A percentile compares a stretch with the other conserved stretches of the same genome.
These are phyloP conservation scores for Ustilago tritici DNA, from an alignment of 1,284 basidiomycete genomes.

Conservation along the genomic window DNA sequence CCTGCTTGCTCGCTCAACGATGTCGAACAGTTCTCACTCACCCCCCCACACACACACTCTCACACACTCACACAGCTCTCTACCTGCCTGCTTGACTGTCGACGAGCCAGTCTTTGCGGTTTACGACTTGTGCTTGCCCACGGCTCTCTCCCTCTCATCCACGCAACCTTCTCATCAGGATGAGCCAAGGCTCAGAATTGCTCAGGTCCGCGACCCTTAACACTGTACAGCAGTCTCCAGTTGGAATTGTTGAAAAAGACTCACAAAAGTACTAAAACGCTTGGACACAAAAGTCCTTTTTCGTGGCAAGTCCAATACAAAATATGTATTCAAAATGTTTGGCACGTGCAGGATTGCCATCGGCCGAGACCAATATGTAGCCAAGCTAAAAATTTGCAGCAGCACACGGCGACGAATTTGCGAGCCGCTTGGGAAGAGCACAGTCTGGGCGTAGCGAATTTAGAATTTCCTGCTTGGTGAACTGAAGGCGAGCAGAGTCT, in stretches of 20 bases:
- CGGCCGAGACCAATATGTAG: neutral
- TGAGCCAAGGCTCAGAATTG: neutral
- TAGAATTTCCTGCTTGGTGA: neutral
- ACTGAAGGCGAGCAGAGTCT: neutral
- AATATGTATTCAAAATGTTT: neutral
- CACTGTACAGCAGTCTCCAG: neutral
- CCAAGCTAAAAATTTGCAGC: no score
- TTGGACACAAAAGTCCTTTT: no score
- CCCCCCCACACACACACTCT: neutral
- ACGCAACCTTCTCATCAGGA: neutral
- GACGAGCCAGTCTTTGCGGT: neutral
- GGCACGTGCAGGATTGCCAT: neutral
- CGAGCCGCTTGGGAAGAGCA: no score
- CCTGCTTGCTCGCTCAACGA: conserved; percentile 9
- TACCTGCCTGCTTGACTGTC: neutral
- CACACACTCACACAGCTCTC: neutral
- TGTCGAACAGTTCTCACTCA: neutral
- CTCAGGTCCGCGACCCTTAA: neutral
- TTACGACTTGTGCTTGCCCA: conserved; percentile 10
- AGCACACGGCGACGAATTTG: no score
- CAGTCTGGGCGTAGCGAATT: no score
- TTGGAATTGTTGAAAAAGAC: neutral
- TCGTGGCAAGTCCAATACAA: neutral
- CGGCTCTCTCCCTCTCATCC: neutral
- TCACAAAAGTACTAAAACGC: no score